phyloP scores from a whole-genome alignment of 768 basidiomycete genomes.

The Neoboletus brunneissimus region DNA sequence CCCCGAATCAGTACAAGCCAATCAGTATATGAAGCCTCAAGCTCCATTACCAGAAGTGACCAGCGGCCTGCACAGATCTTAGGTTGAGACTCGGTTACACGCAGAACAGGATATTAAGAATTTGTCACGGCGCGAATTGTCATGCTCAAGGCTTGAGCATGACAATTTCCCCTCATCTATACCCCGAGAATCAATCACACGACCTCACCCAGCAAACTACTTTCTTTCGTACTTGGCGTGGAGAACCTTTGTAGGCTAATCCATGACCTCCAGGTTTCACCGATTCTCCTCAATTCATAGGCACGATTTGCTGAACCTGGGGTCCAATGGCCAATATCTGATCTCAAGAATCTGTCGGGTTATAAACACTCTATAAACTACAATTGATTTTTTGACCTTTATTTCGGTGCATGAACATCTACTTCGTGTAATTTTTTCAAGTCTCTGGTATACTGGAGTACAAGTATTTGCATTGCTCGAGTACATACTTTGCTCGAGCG shows the following conservation, averaged over 20 bases:
- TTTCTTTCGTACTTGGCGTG: not conserved
- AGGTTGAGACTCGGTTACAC: too few species aligned
- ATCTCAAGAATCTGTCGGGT: not conserved
- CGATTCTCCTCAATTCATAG: not conserved
- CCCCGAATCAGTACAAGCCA: not conserved
- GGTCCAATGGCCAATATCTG: not conserved
- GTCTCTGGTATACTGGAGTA: too few species aligned
- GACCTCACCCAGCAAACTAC: too few species aligned
- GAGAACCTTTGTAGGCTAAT: not conserved
- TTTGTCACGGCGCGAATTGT: too few species aligned
- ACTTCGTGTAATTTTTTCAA: not conserved
- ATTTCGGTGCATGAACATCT: not conserved
- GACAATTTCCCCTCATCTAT: too few species aligned
- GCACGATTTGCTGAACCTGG: too few species aligned
- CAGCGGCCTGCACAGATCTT: not conserved
- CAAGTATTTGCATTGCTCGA: too few species aligned
- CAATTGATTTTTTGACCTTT: not conserved
- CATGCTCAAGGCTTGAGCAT: too few species aligned
- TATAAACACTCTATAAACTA: not conserved
- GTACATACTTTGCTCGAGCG: too few species aligned
- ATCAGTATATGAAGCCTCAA: not conserved
- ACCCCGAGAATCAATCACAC: not conserved
- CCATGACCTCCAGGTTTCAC: not conserved
- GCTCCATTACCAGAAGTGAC: not conserved
- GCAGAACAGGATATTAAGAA: too few species aligned